Evolutionary conservation across 2,329 filamentous ascomycete species (phyloP).

Genomic region (Aspergillus eucalypticola): DNA sequence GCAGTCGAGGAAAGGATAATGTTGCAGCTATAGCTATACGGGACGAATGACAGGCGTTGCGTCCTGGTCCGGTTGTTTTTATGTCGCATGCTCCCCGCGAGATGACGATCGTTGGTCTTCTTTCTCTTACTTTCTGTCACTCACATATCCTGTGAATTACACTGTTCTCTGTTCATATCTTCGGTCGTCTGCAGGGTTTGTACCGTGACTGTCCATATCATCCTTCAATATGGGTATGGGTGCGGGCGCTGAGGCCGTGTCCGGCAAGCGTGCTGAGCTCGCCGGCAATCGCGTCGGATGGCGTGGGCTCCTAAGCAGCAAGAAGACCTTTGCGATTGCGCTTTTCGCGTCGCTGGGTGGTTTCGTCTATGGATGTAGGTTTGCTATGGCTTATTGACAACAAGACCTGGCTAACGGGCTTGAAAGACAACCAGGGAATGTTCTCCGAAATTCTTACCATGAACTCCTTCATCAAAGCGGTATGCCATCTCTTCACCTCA

Average conservation of each 20-base stretch:
- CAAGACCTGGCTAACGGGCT: not conserved
- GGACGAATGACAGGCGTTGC: not conserved
- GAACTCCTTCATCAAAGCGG: slow-evolving; percentile 48
- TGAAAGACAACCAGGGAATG: slow-evolving; percentile 68
- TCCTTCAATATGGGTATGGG: slow-evolving; percentile 2
- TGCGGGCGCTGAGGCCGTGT: slow-evolving; percentile 24
- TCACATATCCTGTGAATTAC: not conserved
- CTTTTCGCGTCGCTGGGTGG: slow-evolving; percentile 56
- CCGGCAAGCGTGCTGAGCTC: slow-evolving; percentile 37
- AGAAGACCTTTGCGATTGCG: slow-evolving; percentile 57
- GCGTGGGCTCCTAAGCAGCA: slow-evolving; percentile 55
- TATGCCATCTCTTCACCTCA: slow-evolving; percentile 36
- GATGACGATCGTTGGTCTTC: too few species aligned
- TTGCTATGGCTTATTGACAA: too few species aligned
- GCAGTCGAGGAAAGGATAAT: not conserved
- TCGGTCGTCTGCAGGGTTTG: too few species aligned
- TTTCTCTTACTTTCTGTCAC: not conserved
- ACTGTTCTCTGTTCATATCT: not conserved
- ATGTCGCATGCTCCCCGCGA: not conserved
- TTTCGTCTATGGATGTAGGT: slow-evolving; percentile 59
- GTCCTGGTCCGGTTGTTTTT: not conserved
- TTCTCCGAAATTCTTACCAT: slow-evolving; percentile 67
- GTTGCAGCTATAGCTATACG: not conserved
- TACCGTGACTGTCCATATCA: not conserved
- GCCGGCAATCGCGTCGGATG: slow-evolving; percentile 37